These are phyloP conservation scores for Barnettozyma botsteinii DNA, from an alignment of 805 yeast species.

Conservation along the genomic window DNA sequence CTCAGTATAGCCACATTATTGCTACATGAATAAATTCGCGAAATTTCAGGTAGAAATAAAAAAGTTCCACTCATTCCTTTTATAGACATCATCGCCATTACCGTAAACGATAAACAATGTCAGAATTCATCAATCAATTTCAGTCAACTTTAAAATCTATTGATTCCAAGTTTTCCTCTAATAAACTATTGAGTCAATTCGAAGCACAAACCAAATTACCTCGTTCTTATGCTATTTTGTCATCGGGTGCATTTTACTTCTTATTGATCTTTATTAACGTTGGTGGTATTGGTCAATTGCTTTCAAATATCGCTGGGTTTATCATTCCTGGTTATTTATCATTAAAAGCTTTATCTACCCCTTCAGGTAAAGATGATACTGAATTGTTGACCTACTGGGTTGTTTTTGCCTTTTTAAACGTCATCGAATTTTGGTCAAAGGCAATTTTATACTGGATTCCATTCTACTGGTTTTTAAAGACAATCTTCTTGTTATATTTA, in stretches of 20 bases:
- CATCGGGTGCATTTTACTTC: slow-evolving; percentile 59
- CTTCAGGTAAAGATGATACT: slow-evolving; percentile 69
- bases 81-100: background rate
- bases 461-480: slow-evolving; percentile 92
- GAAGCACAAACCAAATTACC: slow-evolving; percentile 43
- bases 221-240: slow-evolving; percentile 78
- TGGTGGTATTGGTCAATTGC: slow-evolving; percentile 92
- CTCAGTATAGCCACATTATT: too few relatives aligned
- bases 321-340: slow-evolving; percentile 88
- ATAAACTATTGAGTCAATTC: slow-evolving; percentile 21
- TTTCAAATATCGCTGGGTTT: slow-evolving; percentile 89
- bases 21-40: too few relatives aligned
- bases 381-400: slow-evolving; percentile 95
- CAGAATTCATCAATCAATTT: slow-evolving; percentile 41
- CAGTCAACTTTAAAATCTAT: slow-evolving; percentile 41
- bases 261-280: slow-evolving; percentile 79
- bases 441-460: slow-evolving; percentile 94
- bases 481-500: slow-evolving; percentile 78
- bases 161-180: slow-evolving; percentile 29
- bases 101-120: slow-evolving; percentile 30
- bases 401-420: slow-evolving; percentile 88
- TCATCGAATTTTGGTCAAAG: slow-evolving; percentile 92
- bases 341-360: slow-evolving; percentile 72
- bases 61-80: too few relatives aligned
- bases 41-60: too few relatives aligned